Evolutionary conservation across 805 yeast species (phyloP).

Genomic region (Helenozyma baotianmanensis): DNA sequence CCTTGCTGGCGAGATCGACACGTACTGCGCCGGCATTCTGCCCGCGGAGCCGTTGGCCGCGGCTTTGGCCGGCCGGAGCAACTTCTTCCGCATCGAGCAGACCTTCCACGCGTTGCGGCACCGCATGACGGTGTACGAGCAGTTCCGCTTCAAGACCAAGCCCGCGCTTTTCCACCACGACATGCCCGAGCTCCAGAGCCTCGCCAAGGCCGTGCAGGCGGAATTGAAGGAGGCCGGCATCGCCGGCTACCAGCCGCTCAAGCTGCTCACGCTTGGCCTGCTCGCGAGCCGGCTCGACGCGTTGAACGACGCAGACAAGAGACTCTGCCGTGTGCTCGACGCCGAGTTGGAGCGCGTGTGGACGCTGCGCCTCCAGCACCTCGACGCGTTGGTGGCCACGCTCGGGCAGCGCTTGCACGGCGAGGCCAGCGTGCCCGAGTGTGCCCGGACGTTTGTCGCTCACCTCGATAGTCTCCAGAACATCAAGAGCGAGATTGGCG

Average conservation of each 20-base stretch:
- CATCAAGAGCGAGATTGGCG: slow-evolving; percentile 2
- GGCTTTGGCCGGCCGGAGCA: slow-evolving; percentile 1
- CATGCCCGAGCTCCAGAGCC: slow-evolving; percentile 12
- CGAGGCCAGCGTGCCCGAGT: slow-evolving; percentile 1
- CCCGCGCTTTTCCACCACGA: slow-evolving; percentile 11
- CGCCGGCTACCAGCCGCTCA: slow-evolving; percentile 12
- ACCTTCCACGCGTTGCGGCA: neutral
- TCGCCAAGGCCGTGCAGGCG: slow-evolving; percentile 4
- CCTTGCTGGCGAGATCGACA: neutral
- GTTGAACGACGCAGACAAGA: slow-evolving; percentile 3
- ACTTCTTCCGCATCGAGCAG: neutral
- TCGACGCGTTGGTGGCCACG: slow-evolving; percentile 5
- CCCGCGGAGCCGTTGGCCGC: neutral
- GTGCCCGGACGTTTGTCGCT: slow-evolving; percentile 2
- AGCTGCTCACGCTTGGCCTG: slow-evolving; percentile 8
- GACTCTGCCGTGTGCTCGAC: neutral
- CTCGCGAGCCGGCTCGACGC: slow-evolving; percentile 4
- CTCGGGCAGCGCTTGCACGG: slow-evolving; percentile 1
- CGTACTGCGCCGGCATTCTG: slow-evolving; percentile 3
- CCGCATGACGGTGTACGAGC: neutral
- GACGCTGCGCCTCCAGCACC: slow-evolving; percentile 2
- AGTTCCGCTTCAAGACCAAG: slow-evolving; percentile 2
- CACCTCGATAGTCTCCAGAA: slow-evolving; percentile 6
- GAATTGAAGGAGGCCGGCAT: slow-evolving; percentile 9
- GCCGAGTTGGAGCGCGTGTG: slow-evolving; percentile 1